These are phyloP conservation scores for Pezicula rhizophila DNA, from an alignment of 2,329 filamentous ascomycete species.

Conservation along the genomic window DNA sequence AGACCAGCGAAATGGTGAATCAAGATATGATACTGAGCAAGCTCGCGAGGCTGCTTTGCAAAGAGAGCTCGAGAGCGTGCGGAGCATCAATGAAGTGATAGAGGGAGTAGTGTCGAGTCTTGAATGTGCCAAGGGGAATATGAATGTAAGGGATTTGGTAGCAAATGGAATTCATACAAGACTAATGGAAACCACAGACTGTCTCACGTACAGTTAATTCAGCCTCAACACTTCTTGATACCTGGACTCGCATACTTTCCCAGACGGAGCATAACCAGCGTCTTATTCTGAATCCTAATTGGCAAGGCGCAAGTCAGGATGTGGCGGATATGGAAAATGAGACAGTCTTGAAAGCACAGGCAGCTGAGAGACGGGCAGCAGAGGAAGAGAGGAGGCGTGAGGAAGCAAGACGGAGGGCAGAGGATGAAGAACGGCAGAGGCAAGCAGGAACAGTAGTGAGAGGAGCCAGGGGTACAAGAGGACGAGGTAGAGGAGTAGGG, in stretches of 20 bases:
- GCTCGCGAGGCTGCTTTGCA: slow-evolving; percentile 68
- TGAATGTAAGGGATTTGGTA: slow-evolving; percentile 50
- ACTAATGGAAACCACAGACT: slow-evolving; percentile 45
- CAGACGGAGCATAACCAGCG: slow-evolving; percentile 98
- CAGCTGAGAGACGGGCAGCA: slow-evolving; percentile 66
- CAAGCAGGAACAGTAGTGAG: slow-evolving; percentile 33
- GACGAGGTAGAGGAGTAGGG: slow-evolving; percentile 19
- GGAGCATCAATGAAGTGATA: slow-evolving; percentile 81
- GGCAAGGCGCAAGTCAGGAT: slow-evolving; percentile 86
- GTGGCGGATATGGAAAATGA: slow-evolving; percentile 82
- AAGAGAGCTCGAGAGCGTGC: slow-evolving; percentile 75
- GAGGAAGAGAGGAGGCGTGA: slow-evolving; percentile 77
- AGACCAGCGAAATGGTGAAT: slow-evolving; percentile 35
- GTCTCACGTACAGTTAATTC: slow-evolving; percentile 81
- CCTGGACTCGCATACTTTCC: slow-evolving; percentile 91
- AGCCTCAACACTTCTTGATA: slow-evolving; percentile 83
- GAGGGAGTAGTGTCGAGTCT: slow-evolving; percentile 70
- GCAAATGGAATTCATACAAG: slow-evolving; percentile 1
- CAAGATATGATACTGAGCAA: slow-evolving; percentile 57
- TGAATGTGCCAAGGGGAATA: slow-evolving; percentile 67
- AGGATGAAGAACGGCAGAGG: slow-evolving; percentile 49
- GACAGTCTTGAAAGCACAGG: slow-evolving; percentile 64
- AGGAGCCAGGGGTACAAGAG: slow-evolving; percentile 24
- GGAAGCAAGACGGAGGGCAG: slow-evolving; percentile 56
- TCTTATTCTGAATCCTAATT: slow-evolving; percentile 78